Evolutionary conservation across 768 basidiomycete species (phyloP), one percentile per base, ranked within the genome.

Genomic region (Paxillus involutus): DNA sequence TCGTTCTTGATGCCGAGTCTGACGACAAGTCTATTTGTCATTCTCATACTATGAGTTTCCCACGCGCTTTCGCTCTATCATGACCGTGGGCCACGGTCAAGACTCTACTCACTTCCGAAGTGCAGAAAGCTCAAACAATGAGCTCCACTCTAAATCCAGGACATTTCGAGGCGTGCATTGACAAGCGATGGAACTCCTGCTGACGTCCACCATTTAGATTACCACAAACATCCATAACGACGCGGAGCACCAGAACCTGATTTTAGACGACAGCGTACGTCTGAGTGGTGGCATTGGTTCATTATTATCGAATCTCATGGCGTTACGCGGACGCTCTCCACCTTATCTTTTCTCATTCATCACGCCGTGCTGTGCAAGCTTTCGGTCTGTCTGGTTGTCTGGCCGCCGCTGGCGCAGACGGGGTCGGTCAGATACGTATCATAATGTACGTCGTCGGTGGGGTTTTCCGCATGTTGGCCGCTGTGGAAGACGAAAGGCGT

Each of bases 121-220:
- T 80, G 7, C 91, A 94, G 69, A 94, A 94, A 66, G 90, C 94
- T 75, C 85, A 90, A n/a, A 63, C 77, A 90, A 94, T 51, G 88
- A 91, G 47, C 76, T 94, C 2, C 91, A 94, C 68, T 83, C 89
- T 17, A 94, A 94, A 68, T 82, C 93, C 45, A 81, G 90, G 40
- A 88, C 87, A 16, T 67, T 94, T 44, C 84, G 91, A 56, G 87
- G 88, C n/a, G 91, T 93, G 66, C 14, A 6, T 37, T 39, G 3
- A 16, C 29, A 49, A 35, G 35, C 50, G 43, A 8, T 14, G 37
- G 33, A 9, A 12, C 32, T 50, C 26, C n/a, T 6, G 36, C 39
- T 53, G 43, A 57, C 41, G 29, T 30, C 5, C 32, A 11, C 30
- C 29, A 32, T 39, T 17, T 48, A 94, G 91, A 80, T 94, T n/a